Percentiles rank a stretch among this genome's conserved stretches.
Evolutionary conservation across 345 rosid genomes (phyloP).

Genomic region (Melaleuca quinquenervia): DNA sequence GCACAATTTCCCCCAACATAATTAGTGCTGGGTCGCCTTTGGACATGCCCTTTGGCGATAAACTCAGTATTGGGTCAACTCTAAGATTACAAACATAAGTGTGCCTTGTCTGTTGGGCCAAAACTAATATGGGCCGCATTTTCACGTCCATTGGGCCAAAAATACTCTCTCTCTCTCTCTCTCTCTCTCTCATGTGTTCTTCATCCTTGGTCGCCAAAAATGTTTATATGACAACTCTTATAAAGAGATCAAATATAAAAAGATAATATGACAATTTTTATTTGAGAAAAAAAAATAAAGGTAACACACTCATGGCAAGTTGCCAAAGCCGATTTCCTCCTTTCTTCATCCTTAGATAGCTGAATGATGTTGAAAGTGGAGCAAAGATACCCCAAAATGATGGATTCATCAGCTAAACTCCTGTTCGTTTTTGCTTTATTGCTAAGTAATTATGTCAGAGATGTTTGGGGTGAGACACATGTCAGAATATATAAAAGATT

Average conservation of each 20-base stretch:
- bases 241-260: no score
- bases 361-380: no score
- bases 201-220: not conserved
- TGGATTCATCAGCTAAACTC: not conserved
- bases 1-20: not conserved
- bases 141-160: not conserved
- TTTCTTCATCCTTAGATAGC: no score
- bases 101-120: not conserved
- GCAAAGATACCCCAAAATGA: not conserved
- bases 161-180: not conserved
- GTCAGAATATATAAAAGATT: not conserved
- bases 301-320: no score
- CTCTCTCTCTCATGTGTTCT: not conserved
- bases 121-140: not conserved
- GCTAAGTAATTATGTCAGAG: not conserved
- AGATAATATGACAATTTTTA: no score
- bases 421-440: no score
- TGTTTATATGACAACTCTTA: no score
- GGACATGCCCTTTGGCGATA: not conserved
- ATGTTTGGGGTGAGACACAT: not conserved
- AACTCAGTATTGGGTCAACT: not conserved
- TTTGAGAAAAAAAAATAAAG: no score
- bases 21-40: not conserved
- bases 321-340: no score
- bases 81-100: not conserved